Base-by-base conservation (phyloP, 805 yeast species). In the Candida quercuum region DNA sequence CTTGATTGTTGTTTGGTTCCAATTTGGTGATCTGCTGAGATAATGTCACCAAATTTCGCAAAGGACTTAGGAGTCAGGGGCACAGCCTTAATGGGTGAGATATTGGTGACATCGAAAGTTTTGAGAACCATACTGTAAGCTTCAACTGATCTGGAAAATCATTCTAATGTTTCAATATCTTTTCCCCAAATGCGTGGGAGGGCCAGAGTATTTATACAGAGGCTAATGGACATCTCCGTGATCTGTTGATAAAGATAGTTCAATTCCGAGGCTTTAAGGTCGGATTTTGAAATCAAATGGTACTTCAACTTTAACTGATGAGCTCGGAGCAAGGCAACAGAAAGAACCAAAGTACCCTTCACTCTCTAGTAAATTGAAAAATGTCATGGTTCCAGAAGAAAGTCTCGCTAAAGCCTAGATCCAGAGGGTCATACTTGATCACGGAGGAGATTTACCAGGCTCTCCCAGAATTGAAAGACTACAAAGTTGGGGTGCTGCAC, bases 21-120 rank as follows among this genome's bases (percentile, higher is more conserved):
- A 21, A 85, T 66, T 58, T 86, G 94, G 49, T 86, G 84, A 42
- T 74, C 75, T 3, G 94, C 85, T 20, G 93, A 82, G 30, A 88
- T 74, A 10, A 86, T 78, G 1, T 82, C 76, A 2, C 97, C 97
- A 56, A 69, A 88, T 3, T 69, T 68, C 1, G 73, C 72, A 52
- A 86, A 88, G 1, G 71, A 55, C 26, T 71, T 76, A 0, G 88
- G 88, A 0, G 91, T 78, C 33, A 87, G 57, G 2, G 74, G 75
- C 32, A 65, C 64, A 0, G 88, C 49, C 0, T 72, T 59, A 6
- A 51, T 44, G 3, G 52, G 48, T 3, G 42, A 28, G 5, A 42
- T 39, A 1, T 46, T 38, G 5, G 60, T 43, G 21, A 42, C 43
- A 18, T 60, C 49, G 48, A 57, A 66, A 3, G 72, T 66, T 46